Evolutionary conservation across 768 basidiomycete species (phyloP).

Genomic region (Coprinellus micaceus): DNA sequence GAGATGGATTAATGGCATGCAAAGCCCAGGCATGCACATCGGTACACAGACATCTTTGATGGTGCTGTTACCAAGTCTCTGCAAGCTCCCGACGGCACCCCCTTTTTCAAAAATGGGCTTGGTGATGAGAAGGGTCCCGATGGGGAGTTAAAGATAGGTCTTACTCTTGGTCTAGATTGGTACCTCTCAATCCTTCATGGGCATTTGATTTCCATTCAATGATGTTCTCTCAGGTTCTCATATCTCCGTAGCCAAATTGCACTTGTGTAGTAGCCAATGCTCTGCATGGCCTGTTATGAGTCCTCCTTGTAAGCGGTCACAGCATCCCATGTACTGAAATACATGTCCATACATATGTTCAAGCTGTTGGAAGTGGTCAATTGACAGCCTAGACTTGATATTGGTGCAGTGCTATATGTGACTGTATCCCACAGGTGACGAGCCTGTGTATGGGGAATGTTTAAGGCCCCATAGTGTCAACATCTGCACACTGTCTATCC

Average conservation of each 20-base stretch:
- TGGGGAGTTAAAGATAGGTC: neutral
- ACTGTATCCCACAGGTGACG: no score
- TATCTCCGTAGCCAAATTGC: conserved; percentile 17
- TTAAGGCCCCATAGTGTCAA: no score
- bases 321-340: no score
- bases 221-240: neutral
- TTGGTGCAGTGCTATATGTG: no score
- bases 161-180: neutral
- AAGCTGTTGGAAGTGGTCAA: no score
- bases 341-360: no score
- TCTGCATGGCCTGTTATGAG: no score
- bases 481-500: no score
- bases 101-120: neutral
- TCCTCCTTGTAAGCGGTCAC: no score
- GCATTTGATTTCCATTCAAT: neutral
- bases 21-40: neutral
- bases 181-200: neutral
- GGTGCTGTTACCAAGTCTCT: neutral
- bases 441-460: no score
- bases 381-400: no score
- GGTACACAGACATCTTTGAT: neutral
- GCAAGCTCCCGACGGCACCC: neutral
- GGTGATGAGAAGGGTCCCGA: neutral
- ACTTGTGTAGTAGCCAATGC: no score
- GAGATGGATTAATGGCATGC: neutral